A percentile compares a stretch with the other conserved stretches of the same genome.
phyloP scores from a whole-genome alignment of 2,329 filamentous ascomycete species.

The Cordyceps sp. region DNA sequence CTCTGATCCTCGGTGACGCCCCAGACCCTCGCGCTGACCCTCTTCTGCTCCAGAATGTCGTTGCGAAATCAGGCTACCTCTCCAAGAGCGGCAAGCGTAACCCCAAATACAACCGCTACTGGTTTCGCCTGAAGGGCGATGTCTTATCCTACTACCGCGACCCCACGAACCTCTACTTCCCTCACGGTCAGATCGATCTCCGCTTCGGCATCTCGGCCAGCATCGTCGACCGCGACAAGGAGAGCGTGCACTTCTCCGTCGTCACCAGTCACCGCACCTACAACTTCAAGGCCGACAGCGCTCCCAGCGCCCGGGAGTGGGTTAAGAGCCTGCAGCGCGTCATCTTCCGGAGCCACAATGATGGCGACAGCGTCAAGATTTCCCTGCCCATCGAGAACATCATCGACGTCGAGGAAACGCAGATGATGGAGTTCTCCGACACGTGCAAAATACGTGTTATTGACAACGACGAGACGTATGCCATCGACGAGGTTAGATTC shows the following conservation, averaged over 20 bases:
- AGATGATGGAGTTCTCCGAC: constrained; percentile 80
- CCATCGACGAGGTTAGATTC: constrained; percentile 66
- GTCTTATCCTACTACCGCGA: constrained; percentile 81
- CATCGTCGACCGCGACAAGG: constrained; percentile 60
- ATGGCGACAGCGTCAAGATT: constrained; percentile 94
- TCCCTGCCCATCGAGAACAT: constrained; percentile 78
- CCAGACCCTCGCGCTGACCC: constrained; percentile 5
- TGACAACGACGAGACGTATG: constrained; percentile 86
- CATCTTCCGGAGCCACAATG: constrained; percentile 90
- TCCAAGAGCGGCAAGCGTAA: constrained; percentile 80
- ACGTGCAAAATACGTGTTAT: constrained; percentile 88
- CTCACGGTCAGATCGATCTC: constrained; percentile 79
- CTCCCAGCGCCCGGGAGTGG: constrained; percentile 85
- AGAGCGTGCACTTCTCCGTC: constrained; percentile 61
- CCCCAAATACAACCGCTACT: constrained; percentile 75
- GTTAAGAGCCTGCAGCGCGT: constrained; percentile 85
- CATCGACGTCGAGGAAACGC: constrained; percentile 81
- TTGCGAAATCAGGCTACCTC: constrained; percentile 75
- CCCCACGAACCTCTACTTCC: constrained; percentile 76
- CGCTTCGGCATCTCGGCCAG: constrained; percentile 82
- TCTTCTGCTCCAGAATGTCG: constrained; percentile 34
- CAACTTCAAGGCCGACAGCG: constrained; percentile 77
- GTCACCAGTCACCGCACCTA: constrained; percentile 72
- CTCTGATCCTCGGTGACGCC: background rate
- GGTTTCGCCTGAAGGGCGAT: constrained; percentile 85